Evolutionary conservation across 225 moss, liverwort and hornwort species (phyloP).

Genomic region (Bryum argenteum): DNA sequence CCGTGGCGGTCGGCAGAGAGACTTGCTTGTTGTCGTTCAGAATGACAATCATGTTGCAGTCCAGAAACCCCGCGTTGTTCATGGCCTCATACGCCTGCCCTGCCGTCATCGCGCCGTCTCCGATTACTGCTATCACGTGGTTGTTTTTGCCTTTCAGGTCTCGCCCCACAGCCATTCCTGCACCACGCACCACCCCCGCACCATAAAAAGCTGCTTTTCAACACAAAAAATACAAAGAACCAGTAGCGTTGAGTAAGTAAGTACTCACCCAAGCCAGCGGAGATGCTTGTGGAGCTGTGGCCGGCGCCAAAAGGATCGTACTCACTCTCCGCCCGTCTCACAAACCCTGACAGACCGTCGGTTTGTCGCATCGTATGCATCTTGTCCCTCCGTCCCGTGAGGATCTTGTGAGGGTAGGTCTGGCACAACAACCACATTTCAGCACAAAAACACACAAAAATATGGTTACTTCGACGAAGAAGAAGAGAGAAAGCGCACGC

Average conservation of each 20-base stretch:
- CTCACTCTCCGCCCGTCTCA: slow-evolving; percentile 61
- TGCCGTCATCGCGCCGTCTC: slow-evolving; percentile 55
- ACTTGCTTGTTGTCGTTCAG: slow-evolving; percentile 63
- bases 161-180: slow-evolving; percentile 51
- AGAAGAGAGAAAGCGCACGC: not conserved
- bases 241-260: too few species aligned
- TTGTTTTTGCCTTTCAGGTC: slow-evolving; percentile 47
- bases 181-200: not conserved
- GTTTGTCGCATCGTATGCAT: slow-evolving; percentile 64
- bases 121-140: slow-evolving; percentile 43
- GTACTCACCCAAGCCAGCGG: slow-evolving; percentile 55
- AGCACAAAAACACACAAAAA: not conserved
- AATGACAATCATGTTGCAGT: slow-evolving; percentile 63
- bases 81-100: slow-evolving; percentile 68
- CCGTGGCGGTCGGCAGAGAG: slow-evolving; percentile 60
- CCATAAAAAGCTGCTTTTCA: not conserved
- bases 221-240: not conserved
- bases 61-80: slow-evolving; percentile 62
- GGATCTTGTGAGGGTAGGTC: slow-evolving; percentile 63
- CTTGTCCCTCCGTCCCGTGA: slow-evolving; percentile 50
- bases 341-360: slow-evolving; percentile 63
- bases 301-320: slow-evolving; percentile 66
- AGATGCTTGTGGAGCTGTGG: slow-evolving; percentile 64
- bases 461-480: not conserved
- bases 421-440: slow-evolving; percentile 10